A percentile compares a stretch with the other conserved stretches of the same genome.
These are phyloP conservation scores for Morella rubra DNA, from an alignment of 306 rosid species.

Conservation along the genomic window DNA sequence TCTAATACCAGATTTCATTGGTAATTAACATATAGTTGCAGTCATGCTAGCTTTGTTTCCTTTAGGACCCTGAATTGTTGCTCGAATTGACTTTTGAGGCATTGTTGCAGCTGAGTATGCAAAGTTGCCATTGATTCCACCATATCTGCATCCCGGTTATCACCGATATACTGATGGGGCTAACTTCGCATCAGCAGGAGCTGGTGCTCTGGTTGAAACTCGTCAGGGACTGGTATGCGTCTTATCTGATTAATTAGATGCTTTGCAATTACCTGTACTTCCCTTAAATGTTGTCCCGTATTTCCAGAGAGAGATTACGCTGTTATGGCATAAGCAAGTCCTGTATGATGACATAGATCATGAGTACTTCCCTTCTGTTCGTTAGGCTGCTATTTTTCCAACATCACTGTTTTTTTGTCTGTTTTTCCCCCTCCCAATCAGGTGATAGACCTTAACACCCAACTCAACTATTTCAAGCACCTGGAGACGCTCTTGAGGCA, in stretches of 20 bases:
- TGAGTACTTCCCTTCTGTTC: not conserved
- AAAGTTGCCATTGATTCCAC: not conserved
- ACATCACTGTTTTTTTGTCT: not conserved
- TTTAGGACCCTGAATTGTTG: no score
- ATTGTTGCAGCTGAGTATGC: not conserved
- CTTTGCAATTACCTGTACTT: no score
- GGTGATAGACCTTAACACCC: slow-evolving; percentile 45
- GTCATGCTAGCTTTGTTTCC: no score
- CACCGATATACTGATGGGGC: not conserved
- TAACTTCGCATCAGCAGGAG: slow-evolving; percentile 53
- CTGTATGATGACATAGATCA: not conserved
- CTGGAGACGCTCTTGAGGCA: slow-evolving; percentile 28
- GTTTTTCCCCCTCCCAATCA: not conserved
- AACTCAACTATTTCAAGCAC: slow-evolving; percentile 40
- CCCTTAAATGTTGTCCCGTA: no score
- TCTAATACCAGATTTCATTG: not conserved
- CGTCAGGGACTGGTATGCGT: not conserved
- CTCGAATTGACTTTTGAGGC: not conserved
- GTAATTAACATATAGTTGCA: no score
- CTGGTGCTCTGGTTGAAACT: slow-evolving; percentile 9
- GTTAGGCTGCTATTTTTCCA: not conserved
- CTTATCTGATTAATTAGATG: not conserved
- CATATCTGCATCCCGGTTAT: not conserved
- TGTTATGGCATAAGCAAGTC: not conserved
- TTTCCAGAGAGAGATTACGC: no score